Evolutionary conservation across 2,329 filamentous ascomycete species (phyloP).

Genomic region (Exophiala alcalophila): DNA sequence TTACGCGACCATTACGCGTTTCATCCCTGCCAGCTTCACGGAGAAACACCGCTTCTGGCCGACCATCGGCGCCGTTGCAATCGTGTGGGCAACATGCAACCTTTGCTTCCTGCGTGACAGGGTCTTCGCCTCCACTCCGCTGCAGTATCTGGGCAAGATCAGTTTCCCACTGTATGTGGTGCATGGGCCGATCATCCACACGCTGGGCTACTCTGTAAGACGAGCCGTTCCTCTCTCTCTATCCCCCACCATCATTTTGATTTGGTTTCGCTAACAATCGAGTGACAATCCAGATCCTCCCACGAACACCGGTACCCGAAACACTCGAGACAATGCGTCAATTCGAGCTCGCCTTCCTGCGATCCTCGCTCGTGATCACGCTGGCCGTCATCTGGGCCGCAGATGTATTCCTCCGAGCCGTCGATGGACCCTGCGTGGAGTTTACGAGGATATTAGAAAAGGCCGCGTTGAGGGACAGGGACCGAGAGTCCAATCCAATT

Average conservation of each 20-base stretch:
- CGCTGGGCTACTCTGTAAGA: constrained; percentile 41
- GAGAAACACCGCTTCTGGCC: constrained; percentile 47
- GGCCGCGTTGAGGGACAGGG: constrained; percentile 22
- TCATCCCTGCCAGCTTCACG: constrained; percentile 42
- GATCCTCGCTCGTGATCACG: constrained; percentile 42
- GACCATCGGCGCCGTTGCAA: constrained; percentile 42
- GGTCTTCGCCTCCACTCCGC: constrained; percentile 42
- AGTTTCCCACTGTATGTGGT: constrained; percentile 49
- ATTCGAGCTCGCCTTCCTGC: constrained; percentile 41
- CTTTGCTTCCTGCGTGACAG: constrained; percentile 39
- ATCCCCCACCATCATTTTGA: not conserved
- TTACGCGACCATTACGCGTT: constrained; percentile 39
- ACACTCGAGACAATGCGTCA: constrained; percentile 33
- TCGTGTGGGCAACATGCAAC: constrained; percentile 44
- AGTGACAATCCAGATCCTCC: constrained; percentile 33
- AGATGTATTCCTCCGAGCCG: constrained; percentile 58
- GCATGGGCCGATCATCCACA: constrained; percentile 45
- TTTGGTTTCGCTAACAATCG: constrained; percentile 2
- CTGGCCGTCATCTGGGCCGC: constrained; percentile 52
- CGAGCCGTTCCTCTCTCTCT: constrained; percentile 12
- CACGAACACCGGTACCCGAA: constrained; percentile 35
- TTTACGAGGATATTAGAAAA: constrained; percentile 51
- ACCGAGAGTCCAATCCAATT: too few species aligned
- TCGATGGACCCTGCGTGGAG: constrained; percentile 53
- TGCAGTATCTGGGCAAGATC: constrained; percentile 48